Evolutionary conservation across 108 stramenopile species (phyloP).

Genomic region (Schizochytrium sp.): DNA sequence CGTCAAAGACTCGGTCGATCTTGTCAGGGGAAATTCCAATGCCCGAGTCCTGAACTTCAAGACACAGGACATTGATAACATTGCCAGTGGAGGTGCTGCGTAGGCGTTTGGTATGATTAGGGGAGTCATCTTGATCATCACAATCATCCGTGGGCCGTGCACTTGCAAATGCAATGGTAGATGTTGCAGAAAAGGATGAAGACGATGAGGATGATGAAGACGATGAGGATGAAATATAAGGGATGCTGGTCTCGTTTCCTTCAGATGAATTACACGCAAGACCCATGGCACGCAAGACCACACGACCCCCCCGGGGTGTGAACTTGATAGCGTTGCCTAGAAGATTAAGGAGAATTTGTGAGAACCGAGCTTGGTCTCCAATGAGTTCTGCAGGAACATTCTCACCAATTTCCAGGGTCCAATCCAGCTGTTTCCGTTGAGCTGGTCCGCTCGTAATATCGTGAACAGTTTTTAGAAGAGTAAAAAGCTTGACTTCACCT

Average conservation of each 20-base stretch:
- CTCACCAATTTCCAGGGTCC: background rate
- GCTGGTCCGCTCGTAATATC: conserved; percentile 30
- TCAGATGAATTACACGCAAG: background rate
- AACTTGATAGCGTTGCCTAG: background rate
- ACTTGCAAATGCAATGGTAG: too few species aligned
- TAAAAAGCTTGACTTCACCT: background rate
- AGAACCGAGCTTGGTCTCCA: background rate
- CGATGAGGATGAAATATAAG: too few species aligned
- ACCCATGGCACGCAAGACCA: background rate
- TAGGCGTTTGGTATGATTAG: background rate
- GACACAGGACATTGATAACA: background rate
- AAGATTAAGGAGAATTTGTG: background rate
- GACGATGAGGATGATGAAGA: too few species aligned
- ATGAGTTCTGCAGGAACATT: conserved; percentile 1
- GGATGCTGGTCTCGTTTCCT: background rate
- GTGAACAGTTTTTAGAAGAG: conserved; percentile 27
- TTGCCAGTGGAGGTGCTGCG: background rate
- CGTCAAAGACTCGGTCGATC: conserved; percentile 63
- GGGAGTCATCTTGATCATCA: background rate
- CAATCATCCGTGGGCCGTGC: background rate
- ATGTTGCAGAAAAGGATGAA: too few species aligned
- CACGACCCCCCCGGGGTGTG: background rate
- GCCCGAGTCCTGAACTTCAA: conserved; percentile 68
- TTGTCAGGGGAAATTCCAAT: conserved; percentile 67
- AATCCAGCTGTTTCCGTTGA: conserved; percentile 5